phyloP scores from a whole-genome alignment of 805 yeast species.

The Saccharomyces paradoxus region DNA sequence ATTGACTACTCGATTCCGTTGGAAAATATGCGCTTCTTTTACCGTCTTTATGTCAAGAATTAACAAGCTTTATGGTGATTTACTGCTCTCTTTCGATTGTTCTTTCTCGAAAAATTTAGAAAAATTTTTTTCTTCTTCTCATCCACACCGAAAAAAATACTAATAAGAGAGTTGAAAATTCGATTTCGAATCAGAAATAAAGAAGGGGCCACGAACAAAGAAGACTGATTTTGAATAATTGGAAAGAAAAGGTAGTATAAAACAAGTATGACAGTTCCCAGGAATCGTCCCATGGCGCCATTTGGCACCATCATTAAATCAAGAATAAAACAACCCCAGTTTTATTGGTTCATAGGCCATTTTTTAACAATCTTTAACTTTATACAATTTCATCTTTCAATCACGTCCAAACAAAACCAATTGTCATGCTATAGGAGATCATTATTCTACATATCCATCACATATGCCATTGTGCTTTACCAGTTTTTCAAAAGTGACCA shows the following conservation, averaged over 20 bases:
- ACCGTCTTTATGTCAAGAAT: conserved; percentile 58
- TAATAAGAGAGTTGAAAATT: neutral
- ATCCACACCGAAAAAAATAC: neutral
- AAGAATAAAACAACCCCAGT: conserved; percentile 43
- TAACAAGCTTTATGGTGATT: conserved; percentile 9
- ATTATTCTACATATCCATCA: conserved; percentile 45
- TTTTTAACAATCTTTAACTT: conserved; percentile 38
- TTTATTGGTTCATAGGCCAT: conserved; percentile 66
- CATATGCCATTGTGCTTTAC: conserved; percentile 55
- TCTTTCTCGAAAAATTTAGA: neutral
- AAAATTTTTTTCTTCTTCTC: neutral
- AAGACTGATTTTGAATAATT: neutral
- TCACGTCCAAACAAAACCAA: conserved; percentile 32
- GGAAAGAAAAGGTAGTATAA: neutral
- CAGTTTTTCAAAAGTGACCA: conserved; percentile 45
- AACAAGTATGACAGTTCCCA: neutral
- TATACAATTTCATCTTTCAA: conserved; percentile 35
- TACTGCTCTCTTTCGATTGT: neutral
- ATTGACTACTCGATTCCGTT: conserved; percentile 58
- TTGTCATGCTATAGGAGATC: conserved; percentile 35
- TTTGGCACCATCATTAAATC: conserved; percentile 16
- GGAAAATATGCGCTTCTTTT: conserved; percentile 84
- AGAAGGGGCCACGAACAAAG: neutral
- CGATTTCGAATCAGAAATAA: neutral
- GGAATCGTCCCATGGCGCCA: conserved; percentile 13